These are phyloP conservation scores for Grigorovia jiainica DNA, from an alignment of 805 yeast genomes.

Conservation along the genomic window DNA sequence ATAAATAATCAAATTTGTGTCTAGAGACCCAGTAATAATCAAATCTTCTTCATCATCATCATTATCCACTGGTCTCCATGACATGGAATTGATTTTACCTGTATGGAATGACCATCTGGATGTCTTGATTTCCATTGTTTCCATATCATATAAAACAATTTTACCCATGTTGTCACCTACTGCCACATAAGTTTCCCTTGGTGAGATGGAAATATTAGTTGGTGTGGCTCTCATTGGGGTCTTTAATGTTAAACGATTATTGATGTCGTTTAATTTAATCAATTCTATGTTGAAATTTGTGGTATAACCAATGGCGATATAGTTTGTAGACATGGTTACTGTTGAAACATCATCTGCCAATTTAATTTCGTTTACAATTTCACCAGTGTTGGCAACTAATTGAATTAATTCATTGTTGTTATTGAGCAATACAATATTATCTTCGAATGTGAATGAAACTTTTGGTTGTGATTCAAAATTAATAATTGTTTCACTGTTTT, in stretches of 20 bases:
- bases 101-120: conserved; percentile 96
- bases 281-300: conserved; percentile 33
- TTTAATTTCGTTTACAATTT: conserved; percentile 19
- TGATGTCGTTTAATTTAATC: conserved; percentile 29
- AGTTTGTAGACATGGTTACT: conserved; percentile 34
- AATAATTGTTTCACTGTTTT: conserved; percentile 16
- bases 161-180: conserved; percentile 86
- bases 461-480: conserved; percentile 42
- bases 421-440: conserved; percentile 35
- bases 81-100: conserved; percentile 63
- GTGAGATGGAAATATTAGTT: conserved; percentile 57
- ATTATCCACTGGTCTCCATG: conserved; percentile 50
- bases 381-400: conserved; percentile 28
- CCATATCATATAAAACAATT: conserved; percentile 57
- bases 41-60: conserved; percentile 53
- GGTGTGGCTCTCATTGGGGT: conserved; percentile 50
- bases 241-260: conserved; percentile 29
- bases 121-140: conserved; percentile 51
- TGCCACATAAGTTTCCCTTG: conserved; percentile 59
- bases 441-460: conserved; percentile 26
- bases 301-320: conserved; percentile 43
- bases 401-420: conserved; percentile 34
- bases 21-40: conserved; percentile 74
- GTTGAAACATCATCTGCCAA: conserved; percentile 37
- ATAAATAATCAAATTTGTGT: conserved; percentile 71